A percentile compares a stretch with the other conserved stretches of the same genome.
phyloP scores from a whole-genome alignment of 805 yeast species.

The Wickerhamomyces silvicola region DNA sequence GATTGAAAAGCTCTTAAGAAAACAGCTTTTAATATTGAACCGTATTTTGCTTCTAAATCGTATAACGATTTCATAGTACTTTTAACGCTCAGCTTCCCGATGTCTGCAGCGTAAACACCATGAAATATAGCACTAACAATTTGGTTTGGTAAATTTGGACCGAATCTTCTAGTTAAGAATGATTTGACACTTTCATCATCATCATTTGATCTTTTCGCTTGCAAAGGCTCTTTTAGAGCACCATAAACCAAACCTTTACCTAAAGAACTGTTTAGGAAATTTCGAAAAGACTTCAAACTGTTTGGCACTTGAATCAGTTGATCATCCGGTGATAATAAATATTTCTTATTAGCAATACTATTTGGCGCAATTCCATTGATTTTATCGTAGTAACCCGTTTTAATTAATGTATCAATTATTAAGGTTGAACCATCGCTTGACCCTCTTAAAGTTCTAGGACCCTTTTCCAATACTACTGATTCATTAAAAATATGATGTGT shows the following conservation, averaged over 20 bases:
- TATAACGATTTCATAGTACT: constrained; percentile 52
- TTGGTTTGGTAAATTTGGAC: constrained; percentile 43
- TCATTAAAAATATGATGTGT: constrained; percentile 25
- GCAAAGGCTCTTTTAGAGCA: constrained; percentile 45
- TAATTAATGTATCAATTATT: constrained; percentile 50
- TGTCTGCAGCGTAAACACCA: constrained; percentile 91
- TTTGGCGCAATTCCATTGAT: constrained; percentile 52
- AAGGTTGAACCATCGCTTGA: constrained; percentile 70
- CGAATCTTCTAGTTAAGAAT: constrained; percentile 67
- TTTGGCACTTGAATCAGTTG: constrained; percentile 51
- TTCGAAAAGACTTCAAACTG: constrained; percentile 27
- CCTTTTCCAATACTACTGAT: constrained; percentile 54
- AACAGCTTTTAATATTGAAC: constrained; percentile 47
- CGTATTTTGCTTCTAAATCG: constrained; percentile 50
- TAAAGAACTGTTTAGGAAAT: constrained; percentile 35
- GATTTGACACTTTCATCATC: constrained; percentile 68
- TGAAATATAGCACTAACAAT: constrained; percentile 76
- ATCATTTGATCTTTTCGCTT: constrained; percentile 18
- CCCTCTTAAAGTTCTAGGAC: constrained; percentile 88
- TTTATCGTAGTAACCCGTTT: constrained; percentile 39
- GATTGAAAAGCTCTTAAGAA: constrained; percentile 21
- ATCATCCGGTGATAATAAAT: constrained; percentile 42
- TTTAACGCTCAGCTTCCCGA: constrained; percentile 54
- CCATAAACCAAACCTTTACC: constrained; percentile 40
- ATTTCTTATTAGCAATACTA: constrained; percentile 68